A percentile compares a stretch with the other conserved stretches of the same genome.
Conservation (phyloP, 2,329 filamentous ascomycete genomes). For the Penicillium sp. region DNA sequence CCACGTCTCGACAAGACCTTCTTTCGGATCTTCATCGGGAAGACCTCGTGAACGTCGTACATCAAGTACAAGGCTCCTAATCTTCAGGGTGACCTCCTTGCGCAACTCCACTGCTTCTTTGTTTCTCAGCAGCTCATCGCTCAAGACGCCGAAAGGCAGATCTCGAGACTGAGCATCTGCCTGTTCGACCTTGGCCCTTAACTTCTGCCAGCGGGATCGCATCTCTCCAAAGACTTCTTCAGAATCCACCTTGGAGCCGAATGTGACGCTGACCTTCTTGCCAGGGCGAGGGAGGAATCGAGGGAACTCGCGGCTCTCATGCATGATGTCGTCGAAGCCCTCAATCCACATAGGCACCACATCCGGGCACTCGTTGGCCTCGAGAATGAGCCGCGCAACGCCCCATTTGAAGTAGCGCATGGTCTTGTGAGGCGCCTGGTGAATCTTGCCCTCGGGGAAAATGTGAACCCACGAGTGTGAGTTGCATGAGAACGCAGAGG, state of each 20-base stretch:
- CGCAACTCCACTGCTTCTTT: conserved; percentile 76
- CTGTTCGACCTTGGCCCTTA: conserved; percentile 59
- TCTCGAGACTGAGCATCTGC: conserved; percentile 40
- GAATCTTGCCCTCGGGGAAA: conserved; percentile 92
- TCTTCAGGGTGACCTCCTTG: conserved; percentile 75
- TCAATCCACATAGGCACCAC: conserved; percentile 94
- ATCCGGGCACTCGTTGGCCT: conserved; percentile 82
- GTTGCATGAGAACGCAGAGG: conserved; percentile 69
- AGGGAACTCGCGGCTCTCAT: conserved; percentile 76
- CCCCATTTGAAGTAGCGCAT: conserved; percentile 99
- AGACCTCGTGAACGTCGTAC: conserved; percentile 72
- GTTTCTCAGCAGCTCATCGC: conserved; percentile 66
- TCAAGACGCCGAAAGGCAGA: conserved; percentile 58
- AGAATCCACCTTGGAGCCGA: conserved; percentile 72
- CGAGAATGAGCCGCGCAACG: conserved; percentile 84
- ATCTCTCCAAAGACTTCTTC: conserved; percentile 77
- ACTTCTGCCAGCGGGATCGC: conserved; percentile 69
- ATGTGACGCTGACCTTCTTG: conserved; percentile 53
- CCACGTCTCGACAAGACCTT: conserved; percentile 81
- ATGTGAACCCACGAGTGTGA: conserved; percentile 87
- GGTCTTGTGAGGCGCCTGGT: conserved; percentile 76
- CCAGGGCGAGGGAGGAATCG: conserved; percentile 80
- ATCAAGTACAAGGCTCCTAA: conserved; percentile 79
- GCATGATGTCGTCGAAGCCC: conserved; percentile 85
- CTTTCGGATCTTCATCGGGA: conserved; percentile 77